These are phyloP conservation scores for Euphorbia celastroides DNA, from an alignment of 441 rosid genomes.

Conservation along the genomic window DNA sequence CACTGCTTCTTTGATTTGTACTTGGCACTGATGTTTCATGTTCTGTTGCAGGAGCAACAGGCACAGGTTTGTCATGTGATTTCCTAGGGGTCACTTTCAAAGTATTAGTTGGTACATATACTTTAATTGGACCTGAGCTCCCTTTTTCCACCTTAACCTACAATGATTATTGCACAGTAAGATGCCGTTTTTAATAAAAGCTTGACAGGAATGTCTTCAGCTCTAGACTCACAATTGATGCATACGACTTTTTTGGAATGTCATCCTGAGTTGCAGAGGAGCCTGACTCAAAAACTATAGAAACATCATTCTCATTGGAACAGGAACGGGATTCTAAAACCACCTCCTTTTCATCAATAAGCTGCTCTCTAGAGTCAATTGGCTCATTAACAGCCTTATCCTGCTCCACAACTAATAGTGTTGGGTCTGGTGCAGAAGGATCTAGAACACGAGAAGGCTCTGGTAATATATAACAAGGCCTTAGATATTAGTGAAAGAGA, in stretches of 20 bases:
- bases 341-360: constrained; percentile 30
- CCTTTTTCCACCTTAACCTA: constrained; percentile 53
- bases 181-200: constrained; percentile 11
- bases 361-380: constrained; percentile 25
- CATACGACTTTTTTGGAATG: constrained; percentile 55
- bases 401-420: constrained; percentile 28
- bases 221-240: constrained; percentile 55
- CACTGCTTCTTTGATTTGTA: constrained; percentile 24
- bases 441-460: constrained; percentile 35
- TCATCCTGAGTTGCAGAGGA: constrained; percentile 39
- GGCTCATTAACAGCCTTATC: constrained; percentile 25
- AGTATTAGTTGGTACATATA: constrained; percentile 35
- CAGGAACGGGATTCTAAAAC: constrained; percentile 27
- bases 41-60: constrained; percentile 25
- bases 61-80: constrained; percentile 23
- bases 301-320: constrained; percentile 28
- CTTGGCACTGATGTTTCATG: constrained; percentile 31
- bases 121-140: constrained; percentile 31
- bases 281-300: constrained; percentile 33
- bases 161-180: constrained; percentile 10
- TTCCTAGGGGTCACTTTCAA: constrained; percentile 26
- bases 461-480: constrained; percentile 17
- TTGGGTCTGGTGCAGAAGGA: constrained; percentile 35
- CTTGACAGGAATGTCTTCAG: constrained; percentile 11
- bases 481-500: neutral